Evolutionary conservation across 1,139 yeast genomes (phyloP).

Genomic region (Meyerozyma guilliermondii): DNA sequence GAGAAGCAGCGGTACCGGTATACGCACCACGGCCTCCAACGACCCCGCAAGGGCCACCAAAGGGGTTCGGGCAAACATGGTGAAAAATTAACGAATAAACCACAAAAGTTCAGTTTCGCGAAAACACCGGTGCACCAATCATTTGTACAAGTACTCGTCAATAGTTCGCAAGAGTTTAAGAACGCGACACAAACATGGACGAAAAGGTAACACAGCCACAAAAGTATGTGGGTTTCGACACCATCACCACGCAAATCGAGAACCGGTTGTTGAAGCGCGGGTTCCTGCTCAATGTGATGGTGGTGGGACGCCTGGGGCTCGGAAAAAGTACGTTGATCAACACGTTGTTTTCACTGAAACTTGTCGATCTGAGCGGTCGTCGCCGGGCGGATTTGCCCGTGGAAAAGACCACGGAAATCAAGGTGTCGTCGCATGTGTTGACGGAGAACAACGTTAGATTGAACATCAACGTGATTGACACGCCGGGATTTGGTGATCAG

Average conservation of each 20-base stretch:
- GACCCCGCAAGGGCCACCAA: background rate
- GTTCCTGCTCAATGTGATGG: conserved; percentile 90
- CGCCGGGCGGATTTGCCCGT: conserved; percentile 62
- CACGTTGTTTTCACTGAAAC: conserved; percentile 80
- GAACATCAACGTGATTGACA: conserved; percentile 83
- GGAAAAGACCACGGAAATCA: conserved; percentile 84
- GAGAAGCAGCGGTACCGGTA: background rate
- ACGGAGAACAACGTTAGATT: conserved; percentile 84
- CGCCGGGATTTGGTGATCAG: conserved; percentile 98
- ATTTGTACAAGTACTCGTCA: too few relatives aligned
- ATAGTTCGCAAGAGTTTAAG: too few relatives aligned
- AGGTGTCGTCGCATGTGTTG: conserved; percentile 62
- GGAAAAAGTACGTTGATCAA: conserved; percentile 92
- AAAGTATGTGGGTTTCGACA: conserved; percentile 88
- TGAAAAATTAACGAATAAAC: too few relatives aligned
- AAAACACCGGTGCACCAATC: too few relatives aligned
- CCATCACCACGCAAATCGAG: conserved; percentile 93
- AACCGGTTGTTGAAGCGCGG: conserved; percentile 88
- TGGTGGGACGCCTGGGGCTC: conserved; percentile 90
- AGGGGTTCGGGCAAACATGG: background rate
- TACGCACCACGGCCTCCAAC: background rate
- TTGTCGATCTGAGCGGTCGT: conserved; percentile 73
- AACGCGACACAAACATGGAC: background rate
- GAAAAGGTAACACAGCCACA: conserved; percentile 24
- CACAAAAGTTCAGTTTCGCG: background rate